Evolutionary conservation across 257 asterid species (phyloP), one percentile per base, ranked within the genome.

Genomic region (Mentha longifolia): DNA sequence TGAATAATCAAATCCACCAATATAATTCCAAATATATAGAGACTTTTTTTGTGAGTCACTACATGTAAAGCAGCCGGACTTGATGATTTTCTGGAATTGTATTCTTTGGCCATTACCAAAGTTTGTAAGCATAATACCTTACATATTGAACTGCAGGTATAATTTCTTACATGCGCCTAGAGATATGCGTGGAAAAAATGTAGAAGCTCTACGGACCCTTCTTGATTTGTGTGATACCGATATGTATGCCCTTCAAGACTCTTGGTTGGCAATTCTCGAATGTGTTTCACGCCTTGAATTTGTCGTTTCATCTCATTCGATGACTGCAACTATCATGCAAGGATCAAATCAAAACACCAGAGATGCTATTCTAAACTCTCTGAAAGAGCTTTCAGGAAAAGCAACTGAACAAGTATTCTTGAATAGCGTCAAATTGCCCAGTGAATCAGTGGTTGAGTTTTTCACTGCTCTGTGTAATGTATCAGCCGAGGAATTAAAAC

Each of bases 221-320:
- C 83, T 95, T 79, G 71, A 76, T 69, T 74, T 95, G 75, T 95
- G 98, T 51, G 88, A 88, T 71, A 84, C 92, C 20, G 91, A 92
- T 65, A 83, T 85, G 50, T 79, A 85, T 72, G 88, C 99, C 76
- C 91, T 95, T 76, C 94, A 88, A 79, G 94, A 92, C 82, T 87
- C 97, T 42, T 95, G 99, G 99, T 75, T 77, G 43, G 98, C 98
- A 30, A 84, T 89, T 74, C 84, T 92, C 47, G 98, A 90, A 82
- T 92, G 98, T 81, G 83, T 95, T 77, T 95, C 99, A 73, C 97
- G 99, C 79, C 95, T 95, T 80, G 96, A 95, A 68, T 92, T 89
- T 80, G 74, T 85, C n/a, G 84, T 89, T 52, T 92, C 99, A 58
- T 84, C 82, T 74, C 95, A 95, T 74, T 79, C 96, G 67, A 90